Conservation (phyloP, 441 rosid species). For the Populus hybrid region DNA sequence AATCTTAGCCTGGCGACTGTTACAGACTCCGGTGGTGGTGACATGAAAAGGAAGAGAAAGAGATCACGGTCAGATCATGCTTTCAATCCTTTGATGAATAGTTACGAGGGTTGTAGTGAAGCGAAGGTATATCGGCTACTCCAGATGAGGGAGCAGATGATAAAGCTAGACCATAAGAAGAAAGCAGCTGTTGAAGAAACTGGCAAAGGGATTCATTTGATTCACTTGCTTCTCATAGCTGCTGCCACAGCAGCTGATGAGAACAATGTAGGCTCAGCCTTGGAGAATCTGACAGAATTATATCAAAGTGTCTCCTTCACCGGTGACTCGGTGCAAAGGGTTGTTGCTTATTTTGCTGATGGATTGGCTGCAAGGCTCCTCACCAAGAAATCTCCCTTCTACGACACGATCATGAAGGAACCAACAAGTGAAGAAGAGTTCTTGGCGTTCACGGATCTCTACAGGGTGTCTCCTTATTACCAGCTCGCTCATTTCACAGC, state of each 20-base stretch:
- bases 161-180: conserved; percentile 31
- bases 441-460: conserved; percentile 52
- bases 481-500: conserved; percentile 77
- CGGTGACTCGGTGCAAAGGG: conserved; percentile 62
- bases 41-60: conserved; percentile 28
- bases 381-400: conserved; percentile 52
- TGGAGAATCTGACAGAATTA: conserved; percentile 39
- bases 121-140: conserved; percentile 47
- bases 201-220: conserved; percentile 53
- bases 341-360: conserved; percentile 55
- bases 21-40: conserved; percentile 12
- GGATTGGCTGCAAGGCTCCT: conserved; percentile 57
- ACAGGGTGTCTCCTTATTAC: conserved; percentile 56
- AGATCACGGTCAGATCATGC: conserved; percentile 19
- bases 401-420: conserved; percentile 50
- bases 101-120: conserved; percentile 30
- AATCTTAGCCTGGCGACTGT: conserved; percentile 49
- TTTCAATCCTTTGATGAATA: conserved; percentile 6
- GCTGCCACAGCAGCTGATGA: conserved; percentile 50
- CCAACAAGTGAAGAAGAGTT: conserved; percentile 52
- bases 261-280: conserved; percentile 28
- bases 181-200: conserved; percentile 28
- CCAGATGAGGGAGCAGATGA: conserved; percentile 54
- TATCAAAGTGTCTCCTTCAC: conserved; percentile 40
- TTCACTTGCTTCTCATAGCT: conserved; percentile 52